These are phyloP conservation scores for Sporothrix brunneoviolacea DNA, from an alignment of 2,329 filamentous ascomycete genomes.

Conservation along the genomic window DNA sequence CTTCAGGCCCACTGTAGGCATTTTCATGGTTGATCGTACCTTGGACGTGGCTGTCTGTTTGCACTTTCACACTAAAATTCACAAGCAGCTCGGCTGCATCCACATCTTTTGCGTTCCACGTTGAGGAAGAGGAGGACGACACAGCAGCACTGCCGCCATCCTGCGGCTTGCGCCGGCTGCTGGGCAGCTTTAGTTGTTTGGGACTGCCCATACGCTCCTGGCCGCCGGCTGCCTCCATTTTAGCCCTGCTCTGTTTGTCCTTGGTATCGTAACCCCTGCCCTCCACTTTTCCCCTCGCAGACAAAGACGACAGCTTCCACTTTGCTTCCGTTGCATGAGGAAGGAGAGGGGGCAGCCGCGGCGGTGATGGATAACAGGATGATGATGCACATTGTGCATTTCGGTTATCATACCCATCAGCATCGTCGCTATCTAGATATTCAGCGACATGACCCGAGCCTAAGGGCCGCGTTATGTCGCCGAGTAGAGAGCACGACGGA, in stretches of 20 bases:
- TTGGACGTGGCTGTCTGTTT: neutral
- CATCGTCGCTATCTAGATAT: neutral
- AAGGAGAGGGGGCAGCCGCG: neutral
- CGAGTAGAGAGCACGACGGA: too few relatives aligned
- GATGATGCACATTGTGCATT: neutral
- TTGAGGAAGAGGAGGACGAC: neutral
- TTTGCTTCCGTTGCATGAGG: neutral
- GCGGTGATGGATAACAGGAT: slow-evolving; percentile 11
- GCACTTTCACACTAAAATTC: slow-evolving; percentile 3
- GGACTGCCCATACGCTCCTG: too few relatives aligned
- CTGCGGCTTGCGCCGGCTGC: neutral
- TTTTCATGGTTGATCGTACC: neutral
- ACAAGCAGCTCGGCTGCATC: slow-evolving; percentile 13
- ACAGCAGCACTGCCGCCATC: neutral
- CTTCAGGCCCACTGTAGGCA: too few relatives aligned
- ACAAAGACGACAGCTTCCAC: too few relatives aligned
- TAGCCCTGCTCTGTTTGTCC: too few relatives aligned
- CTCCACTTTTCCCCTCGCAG: too few relatives aligned
- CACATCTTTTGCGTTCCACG: slow-evolving; percentile 3
- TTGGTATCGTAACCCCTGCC: too few relatives aligned
- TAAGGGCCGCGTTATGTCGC: too few relatives aligned
- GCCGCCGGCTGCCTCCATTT: too few relatives aligned
- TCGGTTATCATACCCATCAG: neutral
- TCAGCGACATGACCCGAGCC: too few relatives aligned
- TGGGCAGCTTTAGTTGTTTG: neutral